Conservation (phyloP, 495 filamentous ascomycete species). For the Echria macrotheca region DNA sequence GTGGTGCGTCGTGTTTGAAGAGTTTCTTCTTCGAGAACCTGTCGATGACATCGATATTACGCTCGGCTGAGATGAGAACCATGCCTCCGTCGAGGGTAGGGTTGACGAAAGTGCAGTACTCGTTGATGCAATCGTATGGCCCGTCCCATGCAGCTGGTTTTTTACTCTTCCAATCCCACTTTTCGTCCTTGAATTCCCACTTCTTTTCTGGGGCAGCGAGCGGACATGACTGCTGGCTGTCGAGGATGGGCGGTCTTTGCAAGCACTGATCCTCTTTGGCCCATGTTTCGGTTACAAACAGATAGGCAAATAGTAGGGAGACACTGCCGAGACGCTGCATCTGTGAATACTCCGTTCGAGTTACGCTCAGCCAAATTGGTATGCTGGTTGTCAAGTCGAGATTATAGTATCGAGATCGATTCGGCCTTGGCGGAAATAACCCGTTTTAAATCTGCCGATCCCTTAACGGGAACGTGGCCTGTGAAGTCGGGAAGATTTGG, state of each 20-base stretch:
- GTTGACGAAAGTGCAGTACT: constrained; percentile 34
- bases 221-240: no score
- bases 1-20: constrained; percentile 4
- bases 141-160: constrained; percentile 25
- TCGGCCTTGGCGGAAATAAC: background rate
- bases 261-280: no score
- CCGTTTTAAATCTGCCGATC: background rate
- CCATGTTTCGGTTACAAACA: no score
- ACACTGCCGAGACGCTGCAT: no score
- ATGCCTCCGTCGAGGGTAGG: constrained; percentile 23
- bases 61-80: constrained; percentile 29
- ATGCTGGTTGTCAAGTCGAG: background rate
- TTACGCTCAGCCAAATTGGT: background rate
- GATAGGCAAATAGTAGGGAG: no score
- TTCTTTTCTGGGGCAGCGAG: background rate
- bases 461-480: constrained; percentile 1
- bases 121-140: constrained; percentile 30
- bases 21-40: constrained; percentile 9
- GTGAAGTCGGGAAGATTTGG: constrained; percentile 3
- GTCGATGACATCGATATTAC: constrained; percentile 20
- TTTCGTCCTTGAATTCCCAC: background rate
- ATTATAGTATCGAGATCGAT: background rate
- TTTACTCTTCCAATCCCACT: background rate
- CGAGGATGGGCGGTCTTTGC: no score
- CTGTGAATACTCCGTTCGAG: no score